Evolutionary conservation across 2,329 filamentous ascomycete species (phyloP), one percentile per base, ranked within the genome.

Genomic region (Aspergillus calidoustus): DNA sequence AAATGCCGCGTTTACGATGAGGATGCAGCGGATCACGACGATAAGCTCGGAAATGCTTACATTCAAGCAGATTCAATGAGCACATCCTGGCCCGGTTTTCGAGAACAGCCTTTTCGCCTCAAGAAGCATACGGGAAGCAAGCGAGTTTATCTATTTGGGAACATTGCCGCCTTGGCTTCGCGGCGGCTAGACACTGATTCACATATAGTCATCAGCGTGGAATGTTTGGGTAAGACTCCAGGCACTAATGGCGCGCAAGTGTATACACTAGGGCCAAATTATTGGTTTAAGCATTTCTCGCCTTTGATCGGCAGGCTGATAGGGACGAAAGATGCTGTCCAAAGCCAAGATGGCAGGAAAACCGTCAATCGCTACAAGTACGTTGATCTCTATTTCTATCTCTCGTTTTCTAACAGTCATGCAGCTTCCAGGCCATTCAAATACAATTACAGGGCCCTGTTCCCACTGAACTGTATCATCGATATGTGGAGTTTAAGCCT

Each of bases 1-100:
- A 97, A 97, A 74, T 92, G 91, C 64, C 86, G 91, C 57, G 79
- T 98, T 19, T 96, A 93, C 77, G 94, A 98, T 71, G 94, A 98
- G 75, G 94, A 98, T 77, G 87, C 89, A 38, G 87, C 89, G 1
- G 91, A 97, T 74, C 87, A 90, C 66, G 91, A 98, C 72, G 94
- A 98, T 77, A 85, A 92, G 28, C 83, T 98, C 22, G 94, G 94
- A 11, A 96, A 95, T 71, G 91, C 92, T 3, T 92, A 92, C 51
- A 81, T 97, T 57, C 78, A 85, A 19, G 86, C 91, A 0, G 78
- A 83, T 11, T 73, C 78, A 2, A 73, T 97, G 7, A 81, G 81
- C 52, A 86, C 90, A 47, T 75, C 83, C 44, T 96, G 91, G 91
- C 69, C 79, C 8, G 91, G 91, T 0, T 85, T 93, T 54, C 83